phyloP scores from a whole-genome alignment of 2,329 filamentous ascomycete genomes.

The Cordyceps cicadae region DNA sequence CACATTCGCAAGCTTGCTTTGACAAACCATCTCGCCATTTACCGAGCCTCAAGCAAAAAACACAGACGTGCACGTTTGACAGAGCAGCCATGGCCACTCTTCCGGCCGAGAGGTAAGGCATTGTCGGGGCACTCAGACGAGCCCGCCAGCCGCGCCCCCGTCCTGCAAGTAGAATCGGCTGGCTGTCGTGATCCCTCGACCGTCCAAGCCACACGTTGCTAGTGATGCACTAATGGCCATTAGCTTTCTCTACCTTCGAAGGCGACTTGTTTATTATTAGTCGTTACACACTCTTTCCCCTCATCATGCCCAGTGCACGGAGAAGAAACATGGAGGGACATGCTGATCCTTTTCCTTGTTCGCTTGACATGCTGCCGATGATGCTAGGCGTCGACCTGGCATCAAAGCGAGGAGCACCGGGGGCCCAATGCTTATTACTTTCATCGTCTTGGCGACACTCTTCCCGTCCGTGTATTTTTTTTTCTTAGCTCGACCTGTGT shows the following conservation, averaged over 20 bases:
- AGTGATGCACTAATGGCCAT: background rate
- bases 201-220: background rate
- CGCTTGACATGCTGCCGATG: background rate
- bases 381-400: conserved; percentile 5
- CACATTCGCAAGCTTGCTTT: background rate
- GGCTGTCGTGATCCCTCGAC: background rate
- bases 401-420: background rate
- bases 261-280: too few species aligned
- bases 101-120: background rate
- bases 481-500: background rate
- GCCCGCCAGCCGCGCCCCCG: background rate
- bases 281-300: too few species aligned
- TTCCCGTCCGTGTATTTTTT: background rate
- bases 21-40: background rate
- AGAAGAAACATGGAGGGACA: background rate
- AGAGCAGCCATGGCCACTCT: background rate
- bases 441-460: background rate
- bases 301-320: background rate
- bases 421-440: background rate
- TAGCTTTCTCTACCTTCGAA: too few species aligned
- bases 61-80: too few species aligned
- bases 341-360: background rate
- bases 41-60: background rate
- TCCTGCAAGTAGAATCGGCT: background rate
- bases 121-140: background rate